These are phyloP conservation scores for Boletellus sp. DNA, from an alignment of 1,284 basidiomycete genomes.

Conservation along the genomic window DNA sequence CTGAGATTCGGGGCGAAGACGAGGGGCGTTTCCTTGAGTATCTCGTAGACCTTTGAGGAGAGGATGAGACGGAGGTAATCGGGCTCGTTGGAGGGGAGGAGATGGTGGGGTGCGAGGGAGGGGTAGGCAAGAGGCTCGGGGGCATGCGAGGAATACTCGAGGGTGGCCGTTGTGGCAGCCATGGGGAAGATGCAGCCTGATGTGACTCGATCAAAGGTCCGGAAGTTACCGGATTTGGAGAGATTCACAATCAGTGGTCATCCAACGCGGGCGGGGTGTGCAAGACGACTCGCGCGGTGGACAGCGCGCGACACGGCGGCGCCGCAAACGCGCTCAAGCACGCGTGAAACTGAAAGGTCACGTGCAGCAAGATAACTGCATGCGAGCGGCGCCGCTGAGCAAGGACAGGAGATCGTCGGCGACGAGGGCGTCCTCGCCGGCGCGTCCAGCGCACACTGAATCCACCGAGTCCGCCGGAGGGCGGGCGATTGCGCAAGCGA, in stretches of 20 bases:
- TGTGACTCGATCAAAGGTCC: constrained; percentile 9
- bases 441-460: constrained; percentile 3
- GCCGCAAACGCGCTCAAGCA: constrained; percentile 13
- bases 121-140: constrained; percentile 65
- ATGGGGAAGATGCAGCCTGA: constrained; percentile 27
- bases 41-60: constrained; percentile 91
- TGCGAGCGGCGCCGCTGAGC: constrained; percentile 8
- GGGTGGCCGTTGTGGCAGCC: constrained; percentile 47
- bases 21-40: constrained; percentile 90
- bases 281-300: background rate
- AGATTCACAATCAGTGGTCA: background rate
- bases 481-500: constrained; percentile 8
- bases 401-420: constrained; percentile 15
- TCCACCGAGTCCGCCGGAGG: background rate
- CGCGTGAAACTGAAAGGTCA: constrained; percentile 20
- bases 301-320: constrained; percentile 5
- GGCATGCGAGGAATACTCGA: constrained; percentile 67
- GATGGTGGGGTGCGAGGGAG: constrained; percentile 62
- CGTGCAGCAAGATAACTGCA: constrained; percentile 27
- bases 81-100: constrained; percentile 71
- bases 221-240: constrained; percentile 23
- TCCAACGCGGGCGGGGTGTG: background rate
- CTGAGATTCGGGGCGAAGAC: constrained; percentile 86
- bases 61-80: constrained; percentile 95
- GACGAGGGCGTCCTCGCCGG: background rate